phyloP scores from a whole-genome alignment of 352 stramenopile species.

The Peronospora farinosa region DNA sequence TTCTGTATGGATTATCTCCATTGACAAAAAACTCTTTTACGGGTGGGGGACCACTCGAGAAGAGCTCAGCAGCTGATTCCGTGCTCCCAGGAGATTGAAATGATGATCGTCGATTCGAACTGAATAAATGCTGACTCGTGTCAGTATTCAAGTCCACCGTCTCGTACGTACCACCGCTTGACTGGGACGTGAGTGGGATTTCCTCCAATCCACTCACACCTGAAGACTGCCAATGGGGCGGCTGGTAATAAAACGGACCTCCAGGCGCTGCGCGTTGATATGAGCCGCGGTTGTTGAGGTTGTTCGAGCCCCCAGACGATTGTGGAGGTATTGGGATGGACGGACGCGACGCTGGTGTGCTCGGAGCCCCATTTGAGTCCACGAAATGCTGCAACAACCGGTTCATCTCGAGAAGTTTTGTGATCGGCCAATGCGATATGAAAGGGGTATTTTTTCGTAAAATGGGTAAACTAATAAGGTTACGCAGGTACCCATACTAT shows the following conservation, averaged over 20 bases:
- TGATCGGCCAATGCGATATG: background rate
- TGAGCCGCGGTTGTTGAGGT: slow-evolving; percentile 22
- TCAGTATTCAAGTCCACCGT: slow-evolving; percentile 42
- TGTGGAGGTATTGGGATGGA: slow-evolving; percentile 24
- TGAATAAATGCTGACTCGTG: slow-evolving; percentile 7
- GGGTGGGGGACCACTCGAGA: slow-evolving; percentile 18
- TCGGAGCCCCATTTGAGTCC: slow-evolving; percentile 22
- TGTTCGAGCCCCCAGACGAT: slow-evolving; percentile 26
- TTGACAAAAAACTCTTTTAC: slow-evolving; percentile 14
- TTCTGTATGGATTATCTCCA: slow-evolving; percentile 18
- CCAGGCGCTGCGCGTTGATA: slow-evolving; percentile 23
- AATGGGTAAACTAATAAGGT: background rate
- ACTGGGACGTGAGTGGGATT: slow-evolving; percentile 29
- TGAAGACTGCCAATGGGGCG: slow-evolving; percentile 14
- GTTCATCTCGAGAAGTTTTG: slow-evolving; percentile 36
- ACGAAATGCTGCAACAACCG: slow-evolving; percentile 59
- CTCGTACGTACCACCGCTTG: slow-evolving; percentile 32
- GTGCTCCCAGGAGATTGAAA: slow-evolving; percentile 11
- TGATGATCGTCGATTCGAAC: background rate
- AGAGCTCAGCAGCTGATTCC: slow-evolving; percentile 15
- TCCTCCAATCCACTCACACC: slow-evolving; percentile 20
- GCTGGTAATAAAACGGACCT: slow-evolving; percentile 34
- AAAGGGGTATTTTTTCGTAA: background rate
- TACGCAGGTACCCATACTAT: no score
- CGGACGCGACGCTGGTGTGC: slow-evolving; percentile 10